Evolutionary conservation across 371 early-diverging fungal species (phyloP), one percentile per base, ranked within the genome.

Genomic region (Rhizopus microsporus): DNA sequence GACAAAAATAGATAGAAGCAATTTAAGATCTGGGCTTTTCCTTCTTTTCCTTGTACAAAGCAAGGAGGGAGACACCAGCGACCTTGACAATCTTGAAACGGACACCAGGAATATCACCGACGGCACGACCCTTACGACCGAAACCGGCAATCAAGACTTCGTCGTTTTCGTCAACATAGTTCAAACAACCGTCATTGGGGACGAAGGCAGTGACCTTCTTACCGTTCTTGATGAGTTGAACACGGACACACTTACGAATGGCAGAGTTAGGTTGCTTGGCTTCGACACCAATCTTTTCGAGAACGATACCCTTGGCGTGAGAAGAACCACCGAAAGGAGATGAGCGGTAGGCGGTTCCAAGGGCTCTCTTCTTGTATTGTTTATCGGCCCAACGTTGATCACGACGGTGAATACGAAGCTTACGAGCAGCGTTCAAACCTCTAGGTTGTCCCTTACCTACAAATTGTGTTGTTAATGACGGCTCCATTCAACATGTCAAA

Each of bases 241-340:
- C 98, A 91, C 99, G 95, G 67, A 99, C 99, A 86, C 98, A 98
- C 90, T 99, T 99, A 88, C 99, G 96, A 87, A 99, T 97, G 73
- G 99, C 99, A 84, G 99, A 99, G 96, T 99, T 99, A 74, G 99
- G 99, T 88, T 99, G 99, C 86, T 99, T 99, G 74, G 99, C 98
- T 89, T 99, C 99, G 68, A 99, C 96, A 91, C 99, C 99, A 84
- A 98, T 97, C 91, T 99, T 99, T 88, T 99, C 99, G 51, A 99
- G 86, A 62, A 99, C 99, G 77, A 99, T 99, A 63, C 99, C 99
- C 91, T 98, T 99, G 77, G 99, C 99, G 87, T 98, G 99, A 60
- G 99, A 99, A 57, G 99, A 91, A 62, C 95, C 98, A 82, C 94
- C 98, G 85, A 99, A 96, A 44, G 98, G 97, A 65, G 92, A 92